A percentile compares a stretch with the other conserved stretches of the same genome.
These are phyloP conservation scores for Blepharisma undulans DNA, from an alignment of 169 alveolate genomes.

Conservation along the genomic window DNA sequence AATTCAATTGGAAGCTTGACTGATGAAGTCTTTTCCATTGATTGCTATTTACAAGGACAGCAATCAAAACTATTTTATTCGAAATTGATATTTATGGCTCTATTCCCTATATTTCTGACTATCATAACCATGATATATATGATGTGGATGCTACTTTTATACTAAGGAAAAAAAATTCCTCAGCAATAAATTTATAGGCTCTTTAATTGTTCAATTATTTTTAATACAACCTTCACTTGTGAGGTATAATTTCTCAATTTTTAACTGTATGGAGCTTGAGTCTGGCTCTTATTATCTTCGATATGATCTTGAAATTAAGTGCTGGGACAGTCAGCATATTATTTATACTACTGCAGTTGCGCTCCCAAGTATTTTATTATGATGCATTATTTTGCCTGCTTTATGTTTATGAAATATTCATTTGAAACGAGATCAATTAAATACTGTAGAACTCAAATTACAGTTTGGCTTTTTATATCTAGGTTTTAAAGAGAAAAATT, in stretches of 20 bases:
- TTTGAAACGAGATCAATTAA: conserved; percentile 25
- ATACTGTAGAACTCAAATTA: conserved; percentile 1
- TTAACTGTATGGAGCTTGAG: conserved; percentile 20
- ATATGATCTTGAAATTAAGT: conserved; percentile 27
- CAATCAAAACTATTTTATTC: neutral
- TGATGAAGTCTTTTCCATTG: conserved; percentile 1
- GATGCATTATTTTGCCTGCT: conserved; percentile 59
- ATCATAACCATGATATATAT: neutral
- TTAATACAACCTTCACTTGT: conserved; percentile 40
- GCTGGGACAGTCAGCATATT: conserved; percentile 43
- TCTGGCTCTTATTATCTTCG: conserved; percentile 34
- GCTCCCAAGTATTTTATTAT: conserved; percentile 49
- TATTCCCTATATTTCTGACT: neutral
- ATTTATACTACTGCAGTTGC: conserved; percentile 38
- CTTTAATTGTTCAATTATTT: conserved; percentile 33
- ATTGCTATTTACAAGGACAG: neutral
- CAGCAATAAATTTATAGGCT: neutral
- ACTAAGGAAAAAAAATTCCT: neutral
- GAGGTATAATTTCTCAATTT: neutral
- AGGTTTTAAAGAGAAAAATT: conserved; percentile 48
- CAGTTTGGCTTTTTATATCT: conserved; percentile 47
- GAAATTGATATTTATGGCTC: neutral
- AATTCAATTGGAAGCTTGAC: conserved; percentile 30
- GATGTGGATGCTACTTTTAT: neutral
- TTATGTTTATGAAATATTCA: conserved; percentile 23